Percentiles rank a stretch among this genome's conserved stretches.
phyloP scores from a whole-genome alignment of 129 eudicot genomes.

The Flaveria bidentis region DNA sequence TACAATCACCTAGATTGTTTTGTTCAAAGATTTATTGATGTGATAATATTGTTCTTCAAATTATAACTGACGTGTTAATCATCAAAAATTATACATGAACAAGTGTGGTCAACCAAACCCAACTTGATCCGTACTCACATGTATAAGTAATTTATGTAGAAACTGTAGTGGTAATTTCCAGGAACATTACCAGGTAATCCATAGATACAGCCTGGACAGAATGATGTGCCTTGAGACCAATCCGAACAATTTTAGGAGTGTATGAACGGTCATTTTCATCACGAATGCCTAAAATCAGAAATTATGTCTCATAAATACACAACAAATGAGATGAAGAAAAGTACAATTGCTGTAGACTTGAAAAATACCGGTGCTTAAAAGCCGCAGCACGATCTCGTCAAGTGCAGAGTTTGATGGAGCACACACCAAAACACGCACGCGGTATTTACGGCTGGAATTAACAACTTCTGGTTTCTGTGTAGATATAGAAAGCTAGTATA shows the following conservation, averaged over 20 bases:
- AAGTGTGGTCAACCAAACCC: background rate
- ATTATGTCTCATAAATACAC: background rate
- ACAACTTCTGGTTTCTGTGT: conserved; percentile 93
- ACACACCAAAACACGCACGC: conserved; percentile 96
- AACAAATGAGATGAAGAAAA: conserved; percentile 4
- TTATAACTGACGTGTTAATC: background rate
- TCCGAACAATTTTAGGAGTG: conserved; percentile 90
- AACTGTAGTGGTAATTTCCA: background rate
- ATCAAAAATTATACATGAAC: background rate
- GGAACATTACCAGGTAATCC: conserved; percentile 82
- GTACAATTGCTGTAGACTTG: background rate
- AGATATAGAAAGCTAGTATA: conserved; percentile 8
- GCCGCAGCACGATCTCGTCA: conserved; percentile 92
- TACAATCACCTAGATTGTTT: background rate
- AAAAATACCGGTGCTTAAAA: conserved; percentile 64
- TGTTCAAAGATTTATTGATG: background rate
- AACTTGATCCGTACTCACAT: background rate
- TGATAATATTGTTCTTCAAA: background rate
- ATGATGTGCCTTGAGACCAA: conserved; percentile 93
- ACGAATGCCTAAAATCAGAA: conserved; percentile 71
- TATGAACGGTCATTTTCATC: conserved; percentile 88
- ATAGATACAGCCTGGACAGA: conserved; percentile 86
- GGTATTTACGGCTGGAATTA: conserved; percentile 84
- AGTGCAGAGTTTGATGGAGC: conserved; percentile 99
- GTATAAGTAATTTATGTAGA: conserved; percentile 10